Percentiles rank a stretch among this genome's conserved stretches.
phyloP scores from a whole-genome alignment of 495 filamentous ascomycete species.

The Parathielavia hyrcaniae region DNA sequence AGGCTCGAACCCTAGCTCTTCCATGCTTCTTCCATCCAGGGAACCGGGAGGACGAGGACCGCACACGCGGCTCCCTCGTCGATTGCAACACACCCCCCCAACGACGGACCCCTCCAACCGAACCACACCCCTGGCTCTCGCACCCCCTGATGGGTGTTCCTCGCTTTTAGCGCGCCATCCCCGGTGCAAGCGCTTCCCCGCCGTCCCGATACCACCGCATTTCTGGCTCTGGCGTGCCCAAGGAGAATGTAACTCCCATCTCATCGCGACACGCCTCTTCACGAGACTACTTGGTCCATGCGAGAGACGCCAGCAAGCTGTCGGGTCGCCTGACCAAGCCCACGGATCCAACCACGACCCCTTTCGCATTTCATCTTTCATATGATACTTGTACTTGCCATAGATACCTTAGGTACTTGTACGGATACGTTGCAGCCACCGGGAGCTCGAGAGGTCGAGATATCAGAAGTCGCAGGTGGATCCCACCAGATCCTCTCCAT shows the following conservation, averaged over 20 bases:
- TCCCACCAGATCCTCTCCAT: too few species aligned
- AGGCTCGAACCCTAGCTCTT: background rate
- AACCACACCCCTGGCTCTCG: background rate
- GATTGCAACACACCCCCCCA: too few species aligned
- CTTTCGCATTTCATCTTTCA: too few species aligned
- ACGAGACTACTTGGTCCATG: constrained; percentile 6
- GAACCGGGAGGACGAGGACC: background rate
- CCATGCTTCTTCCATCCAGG: background rate
- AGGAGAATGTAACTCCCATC: background rate
- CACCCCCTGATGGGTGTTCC: background rate
- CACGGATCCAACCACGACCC: background rate
- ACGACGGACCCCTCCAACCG: too few species aligned
- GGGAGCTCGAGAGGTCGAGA: too few species aligned
- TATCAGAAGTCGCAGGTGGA: too few species aligned
- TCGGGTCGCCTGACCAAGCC: background rate
- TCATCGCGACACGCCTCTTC: background rate
- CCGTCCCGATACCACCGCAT: background rate
- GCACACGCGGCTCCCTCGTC: constrained; percentile 12
- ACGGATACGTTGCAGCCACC: too few species aligned
- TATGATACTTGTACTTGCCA: too few species aligned
- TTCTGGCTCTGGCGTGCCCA: background rate
- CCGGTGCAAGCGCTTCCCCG: constrained; percentile 2
- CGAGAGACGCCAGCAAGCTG: background rate
- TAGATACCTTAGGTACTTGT: too few species aligned
- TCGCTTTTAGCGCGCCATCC: constrained; percentile 1